These are phyloP conservation scores for Saccharomyces cerevisiae DNA, from an alignment of 805 yeast genomes.

Conservation along the genomic window DNA sequence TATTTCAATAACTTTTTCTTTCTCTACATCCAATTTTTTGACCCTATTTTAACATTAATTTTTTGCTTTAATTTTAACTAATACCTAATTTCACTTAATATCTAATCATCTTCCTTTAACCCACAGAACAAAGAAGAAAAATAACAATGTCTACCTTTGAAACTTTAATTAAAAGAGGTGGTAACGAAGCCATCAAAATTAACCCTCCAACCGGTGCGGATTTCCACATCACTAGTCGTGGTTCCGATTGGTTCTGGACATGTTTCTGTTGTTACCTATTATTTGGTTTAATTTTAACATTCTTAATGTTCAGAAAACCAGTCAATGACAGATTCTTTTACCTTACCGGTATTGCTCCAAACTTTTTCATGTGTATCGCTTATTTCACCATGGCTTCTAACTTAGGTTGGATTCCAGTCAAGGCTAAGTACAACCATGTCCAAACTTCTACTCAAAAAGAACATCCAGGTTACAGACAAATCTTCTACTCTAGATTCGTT, in stretches of 20 bases:
- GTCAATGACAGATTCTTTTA: conserved; percentile 31
- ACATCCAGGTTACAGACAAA: conserved; percentile 39
- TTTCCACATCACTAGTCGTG: conserved; percentile 48
- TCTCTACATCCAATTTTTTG: background rate
- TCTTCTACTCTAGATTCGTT: conserved; percentile 48
- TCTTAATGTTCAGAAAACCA: conserved; percentile 24
- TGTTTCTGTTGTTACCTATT: conserved; percentile 42
- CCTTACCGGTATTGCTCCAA: conserved; percentile 37
- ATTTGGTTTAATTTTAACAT: conserved; percentile 26
- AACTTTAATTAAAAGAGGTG: conserved; percentile 23
- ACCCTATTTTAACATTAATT: background rate
- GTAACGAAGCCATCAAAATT: conserved; percentile 36
- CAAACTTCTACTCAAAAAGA: conserved; percentile 23
- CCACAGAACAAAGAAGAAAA: background rate
- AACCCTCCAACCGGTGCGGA: conserved; percentile 42
- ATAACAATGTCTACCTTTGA: conserved; percentile 11
- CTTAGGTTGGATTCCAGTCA: conserved; percentile 46
- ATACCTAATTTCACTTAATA: background rate
- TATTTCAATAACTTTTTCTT: background rate
- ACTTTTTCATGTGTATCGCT: conserved; percentile 38
- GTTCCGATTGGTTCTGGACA: conserved; percentile 66
- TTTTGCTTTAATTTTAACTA: background rate
- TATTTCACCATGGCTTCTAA: conserved; percentile 55
- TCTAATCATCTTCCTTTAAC: background rate
- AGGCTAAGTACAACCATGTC: conserved; percentile 44